Percentiles rank a stretch among this genome's conserved stretches.
phyloP scores from a whole-genome alignment of 306 rosid genomes.

The Quercus rubra region DNA sequence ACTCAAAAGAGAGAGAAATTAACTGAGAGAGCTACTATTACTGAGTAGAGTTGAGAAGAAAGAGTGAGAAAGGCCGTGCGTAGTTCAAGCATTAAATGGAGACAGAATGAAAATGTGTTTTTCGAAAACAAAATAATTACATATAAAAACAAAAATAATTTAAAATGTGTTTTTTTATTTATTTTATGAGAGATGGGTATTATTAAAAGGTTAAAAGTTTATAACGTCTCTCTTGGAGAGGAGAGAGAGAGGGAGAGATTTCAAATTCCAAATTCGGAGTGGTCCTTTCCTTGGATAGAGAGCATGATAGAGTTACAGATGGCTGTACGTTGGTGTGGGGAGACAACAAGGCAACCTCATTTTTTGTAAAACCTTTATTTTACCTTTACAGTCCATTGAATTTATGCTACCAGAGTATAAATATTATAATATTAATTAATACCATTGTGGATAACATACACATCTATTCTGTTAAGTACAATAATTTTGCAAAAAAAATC shows the following conservation, averaged over 20 bases:
- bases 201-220: constrained; percentile 34
- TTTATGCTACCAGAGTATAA: too few relatives aligned
- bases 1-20: background rate
- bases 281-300: constrained; percentile 26
- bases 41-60: background rate
- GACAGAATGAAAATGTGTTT: constrained; percentile 10
- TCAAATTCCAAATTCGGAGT: constrained; percentile 70
- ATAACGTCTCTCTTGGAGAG: constrained; percentile 68
- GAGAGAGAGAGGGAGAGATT: constrained; percentile 34
- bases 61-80: background rate
- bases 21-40: background rate
- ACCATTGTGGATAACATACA: too few relatives aligned
- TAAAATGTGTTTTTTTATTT: background rate
- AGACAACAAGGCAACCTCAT: background rate
- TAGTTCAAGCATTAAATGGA: constrained; percentile 31
- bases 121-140: background rate
- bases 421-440: too few relatives aligned
- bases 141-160: background rate
- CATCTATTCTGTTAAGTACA: too few relatives aligned
- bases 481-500: too few relatives aligned
- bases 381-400: background rate
- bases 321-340: background rate
- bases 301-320: constrained; percentile 25
- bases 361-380: background rate
- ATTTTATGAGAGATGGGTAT: background rate